Conservation (phyloP, 1,284 basidiomycete species). For the Ganoderma lucidum region DNA sequence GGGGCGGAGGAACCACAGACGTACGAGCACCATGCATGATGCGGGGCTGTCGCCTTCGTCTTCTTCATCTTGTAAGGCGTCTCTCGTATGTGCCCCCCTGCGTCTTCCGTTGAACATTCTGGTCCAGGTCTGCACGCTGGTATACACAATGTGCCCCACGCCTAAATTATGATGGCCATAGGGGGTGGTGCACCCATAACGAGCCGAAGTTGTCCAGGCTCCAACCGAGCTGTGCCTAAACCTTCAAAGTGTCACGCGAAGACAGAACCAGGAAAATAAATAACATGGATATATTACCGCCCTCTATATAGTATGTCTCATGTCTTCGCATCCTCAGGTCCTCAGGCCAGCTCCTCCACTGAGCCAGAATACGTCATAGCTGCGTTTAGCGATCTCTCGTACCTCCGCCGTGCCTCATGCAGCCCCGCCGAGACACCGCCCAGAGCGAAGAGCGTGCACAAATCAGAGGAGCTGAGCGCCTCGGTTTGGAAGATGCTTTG, state of each 20-base stretch:
- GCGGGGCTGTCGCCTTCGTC: too few relatives aligned
- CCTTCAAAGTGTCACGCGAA: neutral
- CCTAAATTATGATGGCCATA: too few relatives aligned
- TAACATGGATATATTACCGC: constrained; percentile 19
- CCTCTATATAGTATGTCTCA: constrained; percentile 20
- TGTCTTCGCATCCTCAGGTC: neutral
- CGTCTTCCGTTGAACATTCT: too few relatives aligned
- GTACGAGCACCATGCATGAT: too few relatives aligned
- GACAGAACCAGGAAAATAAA: neutral
- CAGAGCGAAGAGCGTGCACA: constrained; percentile 77
- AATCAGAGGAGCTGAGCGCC: constrained; percentile 73
- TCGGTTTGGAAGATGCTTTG: constrained; percentile 96
- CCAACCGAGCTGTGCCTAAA: too few relatives aligned
- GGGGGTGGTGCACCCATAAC: neutral
- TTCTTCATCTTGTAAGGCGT: too few relatives aligned
- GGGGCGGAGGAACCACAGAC: too few relatives aligned
- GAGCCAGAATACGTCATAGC: constrained; percentile 44
- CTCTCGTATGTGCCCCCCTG: too few relatives aligned
- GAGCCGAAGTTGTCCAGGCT: neutral
- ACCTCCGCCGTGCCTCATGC: constrained; percentile 85
- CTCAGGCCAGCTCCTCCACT: constrained; percentile 54
- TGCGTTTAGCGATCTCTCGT: constrained; percentile 66
- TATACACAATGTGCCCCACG: too few relatives aligned
- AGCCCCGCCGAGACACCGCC: constrained; percentile 73
- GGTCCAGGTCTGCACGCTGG: too few relatives aligned